phyloP scores from a whole-genome alignment of 495 filamentous ascomycete species.

The Entonaema liquescens region DNA sequence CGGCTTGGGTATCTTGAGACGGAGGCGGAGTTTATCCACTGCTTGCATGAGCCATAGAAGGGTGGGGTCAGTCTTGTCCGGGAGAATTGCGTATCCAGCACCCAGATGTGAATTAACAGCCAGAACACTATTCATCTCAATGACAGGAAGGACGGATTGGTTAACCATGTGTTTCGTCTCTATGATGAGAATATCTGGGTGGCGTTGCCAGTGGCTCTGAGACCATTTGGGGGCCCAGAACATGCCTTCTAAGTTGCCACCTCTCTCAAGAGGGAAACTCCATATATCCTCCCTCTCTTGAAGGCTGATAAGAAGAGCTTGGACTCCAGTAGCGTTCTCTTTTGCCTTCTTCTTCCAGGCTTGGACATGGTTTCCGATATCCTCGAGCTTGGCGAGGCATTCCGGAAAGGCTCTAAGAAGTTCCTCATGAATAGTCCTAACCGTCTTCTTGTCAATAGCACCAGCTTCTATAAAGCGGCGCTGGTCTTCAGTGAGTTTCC shows the following conservation, averaged over 20 bases:
- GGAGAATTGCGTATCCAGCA: conserved; percentile 45
- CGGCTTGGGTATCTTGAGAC: conserved; percentile 40
- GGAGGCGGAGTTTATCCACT: conserved; percentile 42
- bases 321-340: conserved; percentile 45
- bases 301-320: conserved; percentile 43
- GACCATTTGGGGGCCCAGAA: conserved; percentile 48
- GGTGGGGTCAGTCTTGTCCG: conserved; percentile 43
- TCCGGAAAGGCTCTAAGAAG: conserved; percentile 35
- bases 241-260: conserved; percentile 39
- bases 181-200: conserved; percentile 46
- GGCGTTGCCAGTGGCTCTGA: conserved; percentile 41
- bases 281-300: conserved; percentile 44
- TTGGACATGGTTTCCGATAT: conserved; percentile 44
- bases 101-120: conserved; percentile 41
- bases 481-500: conserved; percentile 43
- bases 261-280: conserved; percentile 42
- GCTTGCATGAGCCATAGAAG: conserved; percentile 43
- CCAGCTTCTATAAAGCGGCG: conserved; percentile 42
- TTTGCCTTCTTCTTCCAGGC: conserved; percentile 45
- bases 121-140: conserved; percentile 45
- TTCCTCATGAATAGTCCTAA: conserved; percentile 41
- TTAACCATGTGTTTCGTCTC: conserved; percentile 44
- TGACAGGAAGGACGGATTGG: conserved; percentile 41
- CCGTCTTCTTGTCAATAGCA: conserved; percentile 42
- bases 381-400: conserved; percentile 41